These are phyloP conservation scores for Singerocomus rubriflavus DNA, from an alignment of 1,284 basidiomycete genomes.

Conservation along the genomic window DNA sequence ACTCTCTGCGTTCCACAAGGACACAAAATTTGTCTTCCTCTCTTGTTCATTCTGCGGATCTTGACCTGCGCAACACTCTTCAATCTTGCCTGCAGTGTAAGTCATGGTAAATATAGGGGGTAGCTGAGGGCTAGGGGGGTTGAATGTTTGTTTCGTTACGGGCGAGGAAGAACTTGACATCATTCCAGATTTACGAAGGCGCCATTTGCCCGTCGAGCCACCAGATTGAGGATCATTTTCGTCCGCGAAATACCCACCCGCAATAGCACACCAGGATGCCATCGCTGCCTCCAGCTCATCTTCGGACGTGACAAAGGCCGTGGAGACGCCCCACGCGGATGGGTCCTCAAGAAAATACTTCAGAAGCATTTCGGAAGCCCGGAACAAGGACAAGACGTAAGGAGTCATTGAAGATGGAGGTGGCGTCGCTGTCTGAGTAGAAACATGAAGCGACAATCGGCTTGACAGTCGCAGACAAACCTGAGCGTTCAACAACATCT, in stretches of 20 bases:
- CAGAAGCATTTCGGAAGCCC: slow-evolving; percentile 47
- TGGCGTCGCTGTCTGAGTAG: slow-evolving; percentile 35
- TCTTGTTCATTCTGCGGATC: not conserved
- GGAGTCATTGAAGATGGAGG: slow-evolving; percentile 54
- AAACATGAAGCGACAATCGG: slow-evolving; percentile 2
- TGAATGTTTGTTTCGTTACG: slow-evolving; percentile 6
- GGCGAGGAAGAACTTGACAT: slow-evolving; percentile 4
- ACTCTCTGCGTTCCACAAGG: not conserved
- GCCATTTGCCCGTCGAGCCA: slow-evolving; percentile 21
- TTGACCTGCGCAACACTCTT: not conserved
- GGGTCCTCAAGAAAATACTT: slow-evolving; percentile 53
- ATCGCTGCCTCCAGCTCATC: slow-evolving; percentile 54
- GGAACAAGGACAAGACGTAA: slow-evolving; percentile 49
- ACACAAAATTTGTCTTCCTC: not conserved
- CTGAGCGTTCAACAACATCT: slow-evolving; percentile 40
- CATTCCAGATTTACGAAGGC: slow-evolving; percentile 22
- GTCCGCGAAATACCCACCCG: slow-evolving; percentile 54
- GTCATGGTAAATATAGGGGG: slow-evolving; percentile 14
- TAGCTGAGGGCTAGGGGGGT: slow-evolving; percentile 7
- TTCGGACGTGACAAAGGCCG: slow-evolving; percentile 54
- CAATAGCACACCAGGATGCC: slow-evolving; percentile 60
- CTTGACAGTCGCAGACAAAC: slow-evolving; percentile 29
- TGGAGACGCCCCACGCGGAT: slow-evolving; percentile 57
- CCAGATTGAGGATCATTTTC: slow-evolving; percentile 6
- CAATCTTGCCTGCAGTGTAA: slow-evolving; percentile 2